Evolutionary conservation across 1,284 basidiomycete genomes (phyloP).

Genomic region (Puccinia novopanici): DNA sequence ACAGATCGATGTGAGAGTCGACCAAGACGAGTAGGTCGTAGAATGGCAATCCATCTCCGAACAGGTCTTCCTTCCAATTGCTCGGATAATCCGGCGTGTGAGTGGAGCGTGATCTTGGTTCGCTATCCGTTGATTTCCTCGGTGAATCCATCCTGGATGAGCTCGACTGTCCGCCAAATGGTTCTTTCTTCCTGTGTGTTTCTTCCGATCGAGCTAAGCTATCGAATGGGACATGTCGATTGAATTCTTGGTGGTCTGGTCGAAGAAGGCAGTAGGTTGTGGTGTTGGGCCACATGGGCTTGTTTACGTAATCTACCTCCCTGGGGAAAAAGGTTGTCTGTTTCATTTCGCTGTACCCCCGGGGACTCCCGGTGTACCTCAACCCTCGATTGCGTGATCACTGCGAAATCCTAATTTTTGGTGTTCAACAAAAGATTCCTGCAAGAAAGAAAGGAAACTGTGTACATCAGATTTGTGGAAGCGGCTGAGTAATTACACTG

Average conservation of each 20-base stretch:
- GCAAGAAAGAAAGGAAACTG: no score
- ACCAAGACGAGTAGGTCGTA: conserved; percentile 45
- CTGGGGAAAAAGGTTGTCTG: not conserved
- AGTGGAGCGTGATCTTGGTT: not conserved
- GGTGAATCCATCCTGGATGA: not conserved
- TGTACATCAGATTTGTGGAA: no score
- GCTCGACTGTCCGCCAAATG: not conserved
- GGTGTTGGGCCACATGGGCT: not conserved
- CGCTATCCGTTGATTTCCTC: not conserved
- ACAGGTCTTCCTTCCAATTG: conserved; percentile 48
- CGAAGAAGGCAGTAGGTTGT: not conserved
- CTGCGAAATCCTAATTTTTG: no score
- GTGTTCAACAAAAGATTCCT: no score
- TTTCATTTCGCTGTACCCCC: no score
- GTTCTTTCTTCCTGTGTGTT: no score
- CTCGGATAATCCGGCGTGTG: conserved; percentile 10
- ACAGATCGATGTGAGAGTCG: conserved; percentile 47
- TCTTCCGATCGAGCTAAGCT: no score
- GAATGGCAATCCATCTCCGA: conserved; percentile 44
- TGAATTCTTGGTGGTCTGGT: not conserved
- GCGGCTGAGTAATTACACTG: no score
- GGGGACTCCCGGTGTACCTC: no score
- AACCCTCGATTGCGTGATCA: no score
- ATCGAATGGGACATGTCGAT: no score
- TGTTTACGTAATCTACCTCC: not conserved